Conservation (phyloP, 2,329 filamentous ascomycete genomes). For the Penicillium sp. region DNA sequence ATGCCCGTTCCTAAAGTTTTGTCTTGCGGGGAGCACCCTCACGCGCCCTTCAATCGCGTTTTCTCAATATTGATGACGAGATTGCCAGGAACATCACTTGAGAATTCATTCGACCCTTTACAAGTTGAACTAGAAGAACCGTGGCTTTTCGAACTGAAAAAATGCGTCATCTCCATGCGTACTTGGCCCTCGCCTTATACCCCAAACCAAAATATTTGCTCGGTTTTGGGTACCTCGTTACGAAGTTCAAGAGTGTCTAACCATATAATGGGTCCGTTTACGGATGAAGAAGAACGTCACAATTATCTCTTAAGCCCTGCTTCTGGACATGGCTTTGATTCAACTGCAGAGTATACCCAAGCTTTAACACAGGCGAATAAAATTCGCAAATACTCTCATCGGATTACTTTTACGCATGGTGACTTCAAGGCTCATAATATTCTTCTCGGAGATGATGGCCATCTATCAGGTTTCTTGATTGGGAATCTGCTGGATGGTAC, state of each 20-base stretch:
- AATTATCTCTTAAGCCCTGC: conserved; percentile 31
- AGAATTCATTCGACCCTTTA: conserved; percentile 31
- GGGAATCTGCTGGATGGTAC: conserved; percentile 12
- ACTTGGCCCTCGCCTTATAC: conserved; percentile 32
- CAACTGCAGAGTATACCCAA: conserved; percentile 27
- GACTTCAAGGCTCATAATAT: conserved; percentile 26
- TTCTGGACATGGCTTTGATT: conserved; percentile 32
- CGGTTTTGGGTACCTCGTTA: conserved; percentile 32
- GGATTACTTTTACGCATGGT: conserved; percentile 23
- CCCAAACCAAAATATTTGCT: conserved; percentile 28
- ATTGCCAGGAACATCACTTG: conserved; percentile 35
- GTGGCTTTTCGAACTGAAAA: conserved; percentile 37
- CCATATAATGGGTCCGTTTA: conserved; percentile 36
- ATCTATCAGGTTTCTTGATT: conserved; percentile 14
- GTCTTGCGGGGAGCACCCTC: conserved; percentile 35
- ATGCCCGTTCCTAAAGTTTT: conserved; percentile 39
- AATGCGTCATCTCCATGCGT: conserved; percentile 38
- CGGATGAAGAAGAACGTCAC: conserved; percentile 29
- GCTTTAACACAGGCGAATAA: conserved; percentile 24
- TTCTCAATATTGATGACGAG: conserved; percentile 47
- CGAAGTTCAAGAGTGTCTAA: conserved; percentile 34
- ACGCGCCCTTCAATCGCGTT: conserved; percentile 10
- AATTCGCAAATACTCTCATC: conserved; percentile 7
- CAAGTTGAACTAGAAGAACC: conserved; percentile 30
- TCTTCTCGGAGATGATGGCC: conserved; percentile 17